These are phyloP conservation scores for Phytopythium delawarense DNA, from an alignment of 352 stramenopile genomes.

Conservation along the genomic window DNA sequence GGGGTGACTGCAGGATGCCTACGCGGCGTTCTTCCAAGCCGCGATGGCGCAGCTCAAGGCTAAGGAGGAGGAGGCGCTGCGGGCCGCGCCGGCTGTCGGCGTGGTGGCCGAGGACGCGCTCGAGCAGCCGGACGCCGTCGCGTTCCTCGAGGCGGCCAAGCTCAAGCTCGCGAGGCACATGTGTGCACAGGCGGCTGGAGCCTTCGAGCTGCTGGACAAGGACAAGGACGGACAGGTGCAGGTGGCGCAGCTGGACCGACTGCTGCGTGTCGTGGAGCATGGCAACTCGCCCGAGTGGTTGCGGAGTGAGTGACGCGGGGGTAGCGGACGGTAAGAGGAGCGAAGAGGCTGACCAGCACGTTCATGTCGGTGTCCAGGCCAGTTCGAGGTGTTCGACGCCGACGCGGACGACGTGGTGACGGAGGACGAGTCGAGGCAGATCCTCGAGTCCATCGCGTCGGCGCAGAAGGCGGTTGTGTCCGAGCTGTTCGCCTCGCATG, in stretches of 20 bases:
- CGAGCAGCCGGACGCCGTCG: slow-evolving; percentile 12
- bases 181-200: slow-evolving; percentile 25
- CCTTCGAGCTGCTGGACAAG: slow-evolving; percentile 58
- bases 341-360: neutral
- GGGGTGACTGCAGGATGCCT: slow-evolving; percentile 18
- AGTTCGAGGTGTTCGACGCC: slow-evolving; percentile 57
- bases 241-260: slow-evolving; percentile 31
- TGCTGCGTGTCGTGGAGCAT: slow-evolving; percentile 31
- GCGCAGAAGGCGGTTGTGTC: slow-evolving; percentile 50
- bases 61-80: slow-evolving; percentile 36
- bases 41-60: slow-evolving; percentile 35
- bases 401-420: slow-evolving; percentile 50
- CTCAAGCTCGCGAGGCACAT: slow-evolving; percentile 66
- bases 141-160: slow-evolving; percentile 52
- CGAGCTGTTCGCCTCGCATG: slow-evolving; percentile 62
- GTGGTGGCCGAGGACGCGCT: slow-evolving; percentile 32
- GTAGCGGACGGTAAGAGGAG: slow-evolving; percentile 3
- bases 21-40: slow-evolving; percentile 46
- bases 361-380: slow-evolving; percentile 23
- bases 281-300: slow-evolving; percentile 43
- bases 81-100: slow-evolving; percentile 28
- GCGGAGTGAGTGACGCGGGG: slow-evolving; percentile 21
- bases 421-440: slow-evolving; percentile 47
- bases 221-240: slow-evolving; percentile 59
- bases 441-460: slow-evolving; percentile 56